Conservation (phyloP, 2,329 filamentous ascomycete genomes). For the Penicillium expansum region DNA sequence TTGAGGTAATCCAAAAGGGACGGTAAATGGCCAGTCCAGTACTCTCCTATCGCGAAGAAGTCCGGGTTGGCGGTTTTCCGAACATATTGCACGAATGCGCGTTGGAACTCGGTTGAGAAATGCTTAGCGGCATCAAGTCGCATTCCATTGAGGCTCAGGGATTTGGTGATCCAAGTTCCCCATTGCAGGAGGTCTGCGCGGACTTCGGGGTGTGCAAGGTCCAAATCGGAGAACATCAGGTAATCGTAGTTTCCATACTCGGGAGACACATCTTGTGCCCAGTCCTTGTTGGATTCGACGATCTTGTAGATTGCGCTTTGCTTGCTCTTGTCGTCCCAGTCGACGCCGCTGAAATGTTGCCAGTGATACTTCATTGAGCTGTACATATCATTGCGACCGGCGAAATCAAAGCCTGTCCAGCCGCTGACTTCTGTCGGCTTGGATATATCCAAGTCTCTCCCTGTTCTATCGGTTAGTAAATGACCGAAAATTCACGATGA, state of each 20-base stretch:
- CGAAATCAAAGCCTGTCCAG: slow-evolving; percentile 67
- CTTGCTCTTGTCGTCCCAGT: slow-evolving; percentile 59
- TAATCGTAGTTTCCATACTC: slow-evolving; percentile 67
- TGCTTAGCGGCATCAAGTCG: slow-evolving; percentile 72
- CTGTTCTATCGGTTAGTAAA: slow-evolving; percentile 2
- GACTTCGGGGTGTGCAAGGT: slow-evolving; percentile 64
- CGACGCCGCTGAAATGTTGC: slow-evolving; percentile 66
- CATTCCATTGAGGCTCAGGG: slow-evolving; percentile 63
- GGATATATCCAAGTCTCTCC: slow-evolving; percentile 53
- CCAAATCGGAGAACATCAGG: slow-evolving; percentile 70
- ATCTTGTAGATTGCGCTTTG: slow-evolving; percentile 66
- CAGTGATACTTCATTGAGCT: slow-evolving; percentile 63
- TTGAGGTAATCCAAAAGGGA: slow-evolving; percentile 59
- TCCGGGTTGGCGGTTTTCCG: slow-evolving; percentile 51
- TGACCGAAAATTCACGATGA: too few relatives aligned
- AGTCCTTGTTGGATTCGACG: slow-evolving; percentile 60
- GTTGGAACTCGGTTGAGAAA: slow-evolving; percentile 65
- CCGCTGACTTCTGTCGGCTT: slow-evolving; percentile 62
- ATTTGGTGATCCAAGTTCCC: slow-evolving; percentile 64
- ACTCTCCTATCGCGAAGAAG: slow-evolving; percentile 68
- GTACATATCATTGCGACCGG: slow-evolving; percentile 59
- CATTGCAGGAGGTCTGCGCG: slow-evolving; percentile 62
- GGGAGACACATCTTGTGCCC: slow-evolving; percentile 61
- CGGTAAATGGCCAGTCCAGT: slow-evolving; percentile 60
- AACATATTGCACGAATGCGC: slow-evolving; percentile 60